Conservation (phyloP, 2,329 filamentous ascomycete genomes). For the Ophiocordyceps australis region DNA sequence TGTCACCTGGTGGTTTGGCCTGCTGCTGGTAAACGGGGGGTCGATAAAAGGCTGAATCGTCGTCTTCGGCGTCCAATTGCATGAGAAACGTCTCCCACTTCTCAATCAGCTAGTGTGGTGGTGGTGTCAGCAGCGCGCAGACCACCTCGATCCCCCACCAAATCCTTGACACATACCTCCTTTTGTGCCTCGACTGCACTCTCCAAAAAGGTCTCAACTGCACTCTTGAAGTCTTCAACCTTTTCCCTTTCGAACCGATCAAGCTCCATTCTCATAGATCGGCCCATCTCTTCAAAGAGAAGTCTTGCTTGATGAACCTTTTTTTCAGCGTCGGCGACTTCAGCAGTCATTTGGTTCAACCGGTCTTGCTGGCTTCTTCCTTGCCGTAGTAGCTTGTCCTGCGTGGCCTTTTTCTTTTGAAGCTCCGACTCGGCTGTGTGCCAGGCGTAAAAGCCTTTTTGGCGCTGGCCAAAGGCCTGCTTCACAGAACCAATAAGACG, state of each 20-base stretch:
- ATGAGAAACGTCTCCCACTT: constrained; percentile 98
- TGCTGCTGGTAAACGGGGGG: constrained; percentile 36
- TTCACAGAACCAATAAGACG: constrained; percentile 91
- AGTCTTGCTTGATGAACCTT: constrained; percentile 80
- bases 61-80: constrained; percentile 87
- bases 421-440: constrained; percentile 79
- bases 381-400: constrained; percentile 90
- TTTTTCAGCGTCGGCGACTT: constrained; percentile 87
- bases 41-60: constrained; percentile 50
- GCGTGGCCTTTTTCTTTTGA: constrained; percentile 70
- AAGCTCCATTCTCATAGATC: constrained; percentile 76
- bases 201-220: constrained; percentile 93
- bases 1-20: constrained; percentile 32
- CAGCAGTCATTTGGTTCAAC: constrained; percentile 77
- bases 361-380: constrained; percentile 93
- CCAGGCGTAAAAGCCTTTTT: constrained; percentile 93
- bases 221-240: constrained; percentile 97
- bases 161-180: constrained; percentile 75
- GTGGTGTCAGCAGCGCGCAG: too few species aligned
- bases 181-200: constrained; percentile 96
- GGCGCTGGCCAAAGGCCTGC: constrained; percentile 76
- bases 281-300: constrained; percentile 93
- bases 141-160: too few species aligned
- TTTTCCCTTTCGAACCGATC: constrained; percentile 94
- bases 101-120: constrained; percentile 46